Evolutionary conservation across 2,329 filamentous ascomycete species (phyloP).

Genomic region (Cladosporium sp.): DNA sequence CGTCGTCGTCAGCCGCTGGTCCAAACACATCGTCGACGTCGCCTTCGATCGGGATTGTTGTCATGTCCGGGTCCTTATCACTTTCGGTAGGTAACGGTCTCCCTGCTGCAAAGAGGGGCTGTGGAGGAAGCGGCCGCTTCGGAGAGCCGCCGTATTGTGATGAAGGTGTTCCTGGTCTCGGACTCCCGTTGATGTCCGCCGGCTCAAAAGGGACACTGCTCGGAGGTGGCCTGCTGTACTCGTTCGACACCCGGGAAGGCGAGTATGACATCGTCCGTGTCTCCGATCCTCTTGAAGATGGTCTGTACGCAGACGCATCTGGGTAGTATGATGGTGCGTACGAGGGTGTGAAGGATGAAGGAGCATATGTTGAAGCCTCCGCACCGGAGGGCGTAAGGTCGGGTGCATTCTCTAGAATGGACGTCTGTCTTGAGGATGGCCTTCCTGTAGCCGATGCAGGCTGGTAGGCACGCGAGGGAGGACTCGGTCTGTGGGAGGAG

Average conservation of each 20-base stretch:
- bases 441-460: constrained; percentile 37
- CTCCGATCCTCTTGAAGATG: constrained; percentile 48
- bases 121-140: constrained; percentile 77
- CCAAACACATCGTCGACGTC: constrained; percentile 59
- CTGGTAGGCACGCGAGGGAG: constrained; percentile 44
- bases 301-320: constrained; percentile 44
- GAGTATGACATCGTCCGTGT: constrained; percentile 49
- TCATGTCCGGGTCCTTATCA: constrained; percentile 49
- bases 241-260: constrained; percentile 48
- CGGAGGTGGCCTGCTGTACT: constrained; percentile 66
- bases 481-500: constrained; percentile 35
- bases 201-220: constrained; percentile 73
- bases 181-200: constrained; percentile 79
- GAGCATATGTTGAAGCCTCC: constrained; percentile 57
- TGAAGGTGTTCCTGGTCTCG: constrained; percentile 83
- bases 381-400: constrained; percentile 51
- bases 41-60: constrained; percentile 61
- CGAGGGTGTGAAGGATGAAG: constrained; percentile 1
- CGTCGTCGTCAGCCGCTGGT: constrained; percentile 50
- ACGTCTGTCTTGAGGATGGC: constrained; percentile 43
- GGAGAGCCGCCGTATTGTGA: constrained; percentile 85
- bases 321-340: constrained; percentile 9
- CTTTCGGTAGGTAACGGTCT: constrained; percentile 38
- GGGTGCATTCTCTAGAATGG: constrained; percentile 45
- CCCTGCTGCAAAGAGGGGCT: constrained; percentile 68